Evolutionary conservation across 1,139 yeast species (phyloP).

Genomic region (Petasospora rhodanensis): DNA sequence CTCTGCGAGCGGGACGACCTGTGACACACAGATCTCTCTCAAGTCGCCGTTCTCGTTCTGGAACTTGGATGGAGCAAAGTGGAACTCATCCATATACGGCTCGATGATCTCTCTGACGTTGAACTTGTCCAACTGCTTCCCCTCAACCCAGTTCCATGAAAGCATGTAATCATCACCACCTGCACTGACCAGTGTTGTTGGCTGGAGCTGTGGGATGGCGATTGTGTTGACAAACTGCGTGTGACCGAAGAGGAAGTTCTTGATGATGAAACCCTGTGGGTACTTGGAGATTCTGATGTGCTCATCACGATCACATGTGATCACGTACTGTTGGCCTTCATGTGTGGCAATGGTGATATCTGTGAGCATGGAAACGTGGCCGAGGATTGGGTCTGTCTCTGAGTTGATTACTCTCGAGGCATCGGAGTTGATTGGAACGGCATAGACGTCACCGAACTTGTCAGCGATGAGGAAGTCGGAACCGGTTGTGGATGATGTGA

Average conservation of each 20-base stretch:
- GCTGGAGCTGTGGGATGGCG: constrained; percentile 46
- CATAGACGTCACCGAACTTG: constrained; percentile 93
- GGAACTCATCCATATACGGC: constrained; percentile 50
- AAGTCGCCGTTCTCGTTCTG: constrained; percentile 46
- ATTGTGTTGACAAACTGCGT: constrained; percentile 71
- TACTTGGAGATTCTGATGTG: constrained; percentile 84
- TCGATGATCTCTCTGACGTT: constrained; percentile 45
- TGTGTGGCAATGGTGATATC: constrained; percentile 50
- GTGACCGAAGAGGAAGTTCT: constrained; percentile 86
- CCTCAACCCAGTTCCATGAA: constrained; percentile 71
- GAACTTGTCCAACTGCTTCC: constrained; percentile 43
- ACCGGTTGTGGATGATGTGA: constrained; percentile 54
- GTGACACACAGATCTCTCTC: constrained; percentile 51
- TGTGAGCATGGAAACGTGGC: constrained; percentile 96
- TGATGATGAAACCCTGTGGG: constrained; percentile 74
- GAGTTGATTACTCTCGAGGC: constrained; percentile 24
- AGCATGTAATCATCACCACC: constrained; percentile 86
- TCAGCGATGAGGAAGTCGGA: constrained; percentile 71
- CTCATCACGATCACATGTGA: constrained; percentile 93
- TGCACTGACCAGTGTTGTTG: constrained; percentile 59
- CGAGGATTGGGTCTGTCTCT: constrained; percentile 60
- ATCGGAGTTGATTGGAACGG: constrained; percentile 37
- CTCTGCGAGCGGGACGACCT: constrained; percentile 35
- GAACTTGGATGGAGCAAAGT: constrained; percentile 65
- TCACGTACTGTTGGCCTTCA: constrained; percentile 45